Evolutionary conservation across 495 filamentous ascomycete genomes (phyloP).

Genomic region (Xylaria curta): DNA sequence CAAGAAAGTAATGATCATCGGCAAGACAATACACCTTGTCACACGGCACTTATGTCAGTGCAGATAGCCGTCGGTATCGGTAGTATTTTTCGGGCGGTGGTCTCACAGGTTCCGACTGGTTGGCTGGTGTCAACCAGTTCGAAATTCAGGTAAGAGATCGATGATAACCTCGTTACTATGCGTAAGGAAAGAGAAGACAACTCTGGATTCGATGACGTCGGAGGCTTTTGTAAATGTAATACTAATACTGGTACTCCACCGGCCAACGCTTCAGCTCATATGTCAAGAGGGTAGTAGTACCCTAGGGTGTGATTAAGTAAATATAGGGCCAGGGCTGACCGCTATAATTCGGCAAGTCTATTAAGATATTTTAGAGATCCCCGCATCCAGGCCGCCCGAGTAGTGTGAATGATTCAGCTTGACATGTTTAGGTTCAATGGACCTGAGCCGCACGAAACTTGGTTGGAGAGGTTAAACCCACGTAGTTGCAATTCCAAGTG

Average conservation of each 20-base stretch:
- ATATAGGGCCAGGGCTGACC: constrained; percentile 13
- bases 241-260: not conserved
- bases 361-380: not conserved
- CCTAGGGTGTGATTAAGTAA: constrained; percentile 3
- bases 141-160: not conserved
- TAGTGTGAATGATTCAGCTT: constrained; percentile 4
- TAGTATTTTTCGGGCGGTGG: not conserved
- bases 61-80: not conserved
- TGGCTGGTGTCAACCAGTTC: not conserved
- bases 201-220: constrained; percentile 24
- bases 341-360: not conserved
- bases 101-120: not conserved
- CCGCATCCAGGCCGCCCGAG: constrained; percentile 4
- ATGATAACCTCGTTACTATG: not conserved
- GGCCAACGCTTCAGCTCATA: not conserved
- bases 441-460: constrained; percentile 3
- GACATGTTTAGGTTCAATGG: not conserved
- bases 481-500: constrained; percentile 15
- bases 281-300: not conserved
- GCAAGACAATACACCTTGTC: constrained; percentile 18
- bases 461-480: constrained; percentile 7
- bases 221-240: constrained; percentile 6
- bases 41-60: not conserved
- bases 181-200: not conserved
- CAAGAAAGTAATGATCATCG: constrained; percentile 22